Percentiles rank a stretch among this genome's conserved stretches.
Conservation (phyloP, 345 rosid genomes). For the Aegle marmelos region DNA sequence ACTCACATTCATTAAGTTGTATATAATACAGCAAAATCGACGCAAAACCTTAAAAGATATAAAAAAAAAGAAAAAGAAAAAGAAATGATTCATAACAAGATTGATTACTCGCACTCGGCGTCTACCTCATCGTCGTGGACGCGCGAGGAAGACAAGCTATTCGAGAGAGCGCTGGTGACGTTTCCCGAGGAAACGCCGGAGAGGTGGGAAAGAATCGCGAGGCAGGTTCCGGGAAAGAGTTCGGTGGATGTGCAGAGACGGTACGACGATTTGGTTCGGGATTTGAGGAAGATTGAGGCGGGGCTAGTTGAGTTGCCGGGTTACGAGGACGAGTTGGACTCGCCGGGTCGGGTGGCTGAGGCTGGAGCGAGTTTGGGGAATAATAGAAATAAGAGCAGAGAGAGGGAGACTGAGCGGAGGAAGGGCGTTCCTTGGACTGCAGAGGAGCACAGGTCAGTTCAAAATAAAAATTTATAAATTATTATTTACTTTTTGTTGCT, state of each 20-base stretch:
- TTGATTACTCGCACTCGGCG: not conserved
- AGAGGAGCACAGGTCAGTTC: conserved; percentile 25
- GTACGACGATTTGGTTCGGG: conserved; percentile 28
- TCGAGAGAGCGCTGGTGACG: conserved; percentile 25
- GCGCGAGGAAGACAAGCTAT: conserved; percentile 25
- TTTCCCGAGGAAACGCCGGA: conserved; percentile 21
- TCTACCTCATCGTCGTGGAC: conserved; percentile 15
- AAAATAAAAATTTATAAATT: too few relatives aligned
- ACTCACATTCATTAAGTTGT: not conserved
- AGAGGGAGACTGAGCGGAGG: conserved; percentile 23
- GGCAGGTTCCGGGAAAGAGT: conserved; percentile 22
- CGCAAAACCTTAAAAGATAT: not conserved
- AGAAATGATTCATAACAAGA: not conserved
- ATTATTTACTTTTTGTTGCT: not conserved
- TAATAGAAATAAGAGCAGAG: not conserved
- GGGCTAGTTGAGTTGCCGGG: conserved; percentile 28
- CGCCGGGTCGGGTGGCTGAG: not conserved
- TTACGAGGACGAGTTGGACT: conserved; percentile 19
- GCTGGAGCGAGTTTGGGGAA: not conserved
- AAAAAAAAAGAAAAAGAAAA: not conserved
- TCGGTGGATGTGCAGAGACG: conserved; percentile 13
- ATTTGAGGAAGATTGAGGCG: conserved; percentile 24
- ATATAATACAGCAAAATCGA: not conserved
- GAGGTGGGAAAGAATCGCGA: conserved; percentile 30
- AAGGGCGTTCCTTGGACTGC: conserved; percentile 33